phyloP scores from a whole-genome alignment of 2,329 filamentous ascomycete genomes.

The Plenodomus biglobosus region DNA sequence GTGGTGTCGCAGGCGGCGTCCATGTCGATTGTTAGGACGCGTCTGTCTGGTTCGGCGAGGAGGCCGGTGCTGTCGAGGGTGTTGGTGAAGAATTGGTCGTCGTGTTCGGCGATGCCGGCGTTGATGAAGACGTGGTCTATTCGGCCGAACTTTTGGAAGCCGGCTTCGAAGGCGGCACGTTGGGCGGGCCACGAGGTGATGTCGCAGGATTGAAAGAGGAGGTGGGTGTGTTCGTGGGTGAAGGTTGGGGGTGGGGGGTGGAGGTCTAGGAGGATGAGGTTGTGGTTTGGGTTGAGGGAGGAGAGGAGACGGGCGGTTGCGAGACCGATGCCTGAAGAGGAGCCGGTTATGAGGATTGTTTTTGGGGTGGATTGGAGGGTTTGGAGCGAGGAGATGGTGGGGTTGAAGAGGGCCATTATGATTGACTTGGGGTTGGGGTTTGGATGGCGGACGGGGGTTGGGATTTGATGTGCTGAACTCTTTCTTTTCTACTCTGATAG shows the following conservation, averaged over 20 bases:
- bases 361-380: constrained; percentile 30
- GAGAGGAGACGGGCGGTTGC: constrained; percentile 46
- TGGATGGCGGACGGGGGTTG: too few species aligned
- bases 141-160: constrained; percentile 46
- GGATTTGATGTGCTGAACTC: too few species aligned
- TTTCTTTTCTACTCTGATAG: too few species aligned
- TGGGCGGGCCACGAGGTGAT: constrained; percentile 51
- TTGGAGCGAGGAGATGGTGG: constrained; percentile 17
- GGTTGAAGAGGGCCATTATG: constrained; percentile 31
- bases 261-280: constrained; percentile 48
- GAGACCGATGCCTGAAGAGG: constrained; percentile 47
- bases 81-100: constrained; percentile 55
- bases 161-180: constrained; percentile 48
- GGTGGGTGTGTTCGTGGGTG: constrained; percentile 23
- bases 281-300: constrained; percentile 43
- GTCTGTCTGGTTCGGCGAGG: constrained; percentile 50
- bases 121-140: constrained; percentile 55
- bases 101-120: constrained; percentile 52
- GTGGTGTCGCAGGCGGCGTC: constrained; percentile 51
- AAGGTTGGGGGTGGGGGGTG: constrained; percentile 40
- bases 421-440: background rate
- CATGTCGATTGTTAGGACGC: constrained; percentile 51
- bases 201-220: constrained; percentile 48
- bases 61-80: constrained; percentile 46
- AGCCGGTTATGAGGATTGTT: constrained; percentile 46